Base-by-base conservation (phyloP, 148 eudicot species). In the Drosera capensis region DNA sequence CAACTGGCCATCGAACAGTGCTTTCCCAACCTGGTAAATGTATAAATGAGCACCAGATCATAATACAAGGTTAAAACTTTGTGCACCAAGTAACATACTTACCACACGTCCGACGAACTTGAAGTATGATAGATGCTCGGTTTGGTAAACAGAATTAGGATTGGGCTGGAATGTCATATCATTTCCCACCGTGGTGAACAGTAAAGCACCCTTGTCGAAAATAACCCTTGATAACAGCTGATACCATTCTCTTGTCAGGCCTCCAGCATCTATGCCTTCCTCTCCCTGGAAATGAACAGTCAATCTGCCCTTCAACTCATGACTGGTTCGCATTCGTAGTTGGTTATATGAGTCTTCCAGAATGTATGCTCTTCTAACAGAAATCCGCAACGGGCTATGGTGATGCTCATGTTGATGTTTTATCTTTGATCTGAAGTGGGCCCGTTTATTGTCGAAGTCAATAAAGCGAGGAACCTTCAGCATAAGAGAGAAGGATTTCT, bases 191-290 rank as follows among this genome's bases (percentile, higher is more conserved):
- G 99, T 92, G 9, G 99, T 92, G 40, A 92, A 92, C 46, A 92
- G 58, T 46, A 92, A 52, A 12, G 99, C 95, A 47, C 99, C 99
- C 71, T 74, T 92, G 68, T 92, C 99, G 57, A 92, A 92, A 44
- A 92, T 92, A 38, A 92, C 99, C 64, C 95, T 70, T 7, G 99
- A 92, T 18, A 92, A 56, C 36, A 77, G 68, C 57, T 92, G 99
- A 70, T 92, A 92, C 99, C 99, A 92, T 62, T 92, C 99, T 66
- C 99, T 76, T 8, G 99, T 92, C 28, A 92, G 82, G 43, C 99
- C 99, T 64, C 99, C 99, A 17, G 99, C 99, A 72, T 92, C 99
- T 46, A 92, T 85, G 22, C 99, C 99, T 63, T 92, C 99, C 59
- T 92, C 99, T 34, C 95, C 94, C 59, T 92, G 99, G 62, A 92